Evolutionary conservation across 2,329 filamentous ascomycete species (phyloP).

Genomic region (Thermothelomyces thermophilus): DNA sequence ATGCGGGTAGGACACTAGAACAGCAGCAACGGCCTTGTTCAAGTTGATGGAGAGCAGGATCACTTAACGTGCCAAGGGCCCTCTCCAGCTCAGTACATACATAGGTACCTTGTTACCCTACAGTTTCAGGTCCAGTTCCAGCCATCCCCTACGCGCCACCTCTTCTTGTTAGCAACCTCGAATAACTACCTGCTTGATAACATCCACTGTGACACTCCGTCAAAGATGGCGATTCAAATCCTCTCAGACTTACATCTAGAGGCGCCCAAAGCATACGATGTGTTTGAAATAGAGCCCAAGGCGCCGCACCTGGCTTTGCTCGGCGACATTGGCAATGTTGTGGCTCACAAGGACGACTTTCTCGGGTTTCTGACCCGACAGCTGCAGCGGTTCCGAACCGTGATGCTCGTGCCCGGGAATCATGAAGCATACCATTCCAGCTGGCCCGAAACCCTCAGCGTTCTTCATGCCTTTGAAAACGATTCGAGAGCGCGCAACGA

Average conservation of each 20-base stretch:
- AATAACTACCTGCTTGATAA: too few relatives aligned
- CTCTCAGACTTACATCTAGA: constrained; percentile 56
- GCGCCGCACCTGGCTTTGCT: constrained; percentile 49
- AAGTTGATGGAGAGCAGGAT: too few relatives aligned
- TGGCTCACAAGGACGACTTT: constrained; percentile 36
- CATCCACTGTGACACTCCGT: too few relatives aligned
- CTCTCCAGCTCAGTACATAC: too few relatives aligned
- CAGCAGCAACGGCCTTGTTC: too few relatives aligned
- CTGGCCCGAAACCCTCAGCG: constrained; percentile 30
- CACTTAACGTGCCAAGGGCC: too few relatives aligned
- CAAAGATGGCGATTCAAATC: constrained; percentile 35
- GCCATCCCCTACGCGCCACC: too few relatives aligned
- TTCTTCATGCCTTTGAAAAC: constrained; percentile 31
- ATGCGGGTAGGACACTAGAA: too few relatives aligned
- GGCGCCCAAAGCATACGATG: constrained; percentile 41
- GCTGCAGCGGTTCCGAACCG: constrained; percentile 40
- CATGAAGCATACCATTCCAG: constrained; percentile 46
- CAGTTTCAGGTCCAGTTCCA: too few relatives aligned
- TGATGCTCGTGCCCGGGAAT: constrained; percentile 50
- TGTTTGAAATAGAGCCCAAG: constrained; percentile 40
- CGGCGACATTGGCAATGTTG: constrained; percentile 47
- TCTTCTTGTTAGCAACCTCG: too few relatives aligned
- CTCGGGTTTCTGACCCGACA: constrained; percentile 42
- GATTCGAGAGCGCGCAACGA: constrained; percentile 19
- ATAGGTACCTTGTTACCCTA: too few relatives aligned